Conservation (phyloP, 148 eudicot species). For the Diospyros lotus region DNA sequence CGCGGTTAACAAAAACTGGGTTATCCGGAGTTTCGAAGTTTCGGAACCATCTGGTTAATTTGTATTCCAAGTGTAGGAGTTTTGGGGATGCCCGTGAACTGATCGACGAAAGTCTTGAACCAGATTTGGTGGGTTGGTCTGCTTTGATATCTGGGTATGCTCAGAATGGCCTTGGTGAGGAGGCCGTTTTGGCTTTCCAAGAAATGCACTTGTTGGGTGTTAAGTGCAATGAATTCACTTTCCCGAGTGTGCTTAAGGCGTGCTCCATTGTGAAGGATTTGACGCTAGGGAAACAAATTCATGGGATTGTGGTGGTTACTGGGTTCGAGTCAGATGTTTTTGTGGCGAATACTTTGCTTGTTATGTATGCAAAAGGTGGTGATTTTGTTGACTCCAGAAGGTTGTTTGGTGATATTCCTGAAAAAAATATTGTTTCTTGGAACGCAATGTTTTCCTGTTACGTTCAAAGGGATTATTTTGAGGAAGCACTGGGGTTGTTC, state of each 20-base stretch:
- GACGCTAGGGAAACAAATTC: slow-evolving; percentile 47
- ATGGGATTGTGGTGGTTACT: slow-evolving; percentile 48
- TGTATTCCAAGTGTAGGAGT: slow-evolving; percentile 47
- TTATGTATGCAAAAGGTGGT: slow-evolving; percentile 82
- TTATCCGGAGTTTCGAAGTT: slow-evolving; percentile 27
- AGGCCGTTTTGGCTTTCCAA: slow-evolving; percentile 43
- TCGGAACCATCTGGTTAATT: slow-evolving; percentile 37
- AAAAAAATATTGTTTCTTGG: slow-evolving; percentile 50
- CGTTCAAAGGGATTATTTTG: slow-evolving; percentile 5
- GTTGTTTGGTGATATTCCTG: slow-evolving; percentile 50
- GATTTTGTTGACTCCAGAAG: slow-evolving; percentile 44
- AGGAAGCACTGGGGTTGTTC: slow-evolving; percentile 13
- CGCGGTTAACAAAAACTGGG: slow-evolving; percentile 40
- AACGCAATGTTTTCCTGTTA: slow-evolving; percentile 13
- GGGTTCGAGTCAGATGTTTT: slow-evolving; percentile 68
- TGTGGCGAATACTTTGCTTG: slow-evolving; percentile 51
- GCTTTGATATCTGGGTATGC: slow-evolving; percentile 67
- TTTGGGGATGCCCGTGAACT: slow-evolving; percentile 47
- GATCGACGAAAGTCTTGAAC: slow-evolving; percentile 54
- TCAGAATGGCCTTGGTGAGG: slow-evolving; percentile 54
- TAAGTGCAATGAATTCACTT: slow-evolving; percentile 49
- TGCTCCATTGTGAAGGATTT: slow-evolving; percentile 46
- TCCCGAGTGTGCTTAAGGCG: slow-evolving; percentile 56
- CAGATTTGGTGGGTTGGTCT: slow-evolving; percentile 63
- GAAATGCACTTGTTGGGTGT: slow-evolving; percentile 41